phyloP scores from a whole-genome alignment of 257 asterid genomes.

The Nicotiana undulata region DNA sequence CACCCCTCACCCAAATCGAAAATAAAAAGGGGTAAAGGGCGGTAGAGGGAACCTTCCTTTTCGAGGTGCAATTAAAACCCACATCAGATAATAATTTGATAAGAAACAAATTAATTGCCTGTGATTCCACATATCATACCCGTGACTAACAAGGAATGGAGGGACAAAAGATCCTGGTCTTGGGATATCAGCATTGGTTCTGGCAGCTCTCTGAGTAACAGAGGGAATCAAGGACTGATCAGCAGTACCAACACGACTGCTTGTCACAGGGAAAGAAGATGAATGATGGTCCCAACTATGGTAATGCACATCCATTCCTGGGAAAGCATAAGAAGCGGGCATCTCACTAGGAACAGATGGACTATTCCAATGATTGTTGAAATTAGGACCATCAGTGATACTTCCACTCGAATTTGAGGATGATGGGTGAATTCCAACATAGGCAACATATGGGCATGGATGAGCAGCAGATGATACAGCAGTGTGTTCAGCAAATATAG shows the following conservation, averaged over 20 bases:
- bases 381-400: slow-evolving; percentile 61
- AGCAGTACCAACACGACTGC: slow-evolving; percentile 49
- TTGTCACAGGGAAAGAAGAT: slow-evolving; percentile 39
- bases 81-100: neutral
- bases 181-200: slow-evolving; percentile 56
- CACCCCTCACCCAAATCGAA: neutral
- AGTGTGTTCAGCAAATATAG: slow-evolving; percentile 59
- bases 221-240: slow-evolving; percentile 53
- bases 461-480: slow-evolving; percentile 61
- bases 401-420: slow-evolving; percentile 59
- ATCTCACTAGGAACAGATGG: slow-evolving; percentile 57
- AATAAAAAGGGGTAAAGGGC: neutral
- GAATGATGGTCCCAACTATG: slow-evolving; percentile 67
- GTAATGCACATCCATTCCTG: slow-evolving; percentile 54
- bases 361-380: slow-evolving; percentile 63
- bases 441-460: slow-evolving; percentile 82
- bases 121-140: slow-evolving; percentile 34
- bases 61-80: neutral
- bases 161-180: slow-evolving; percentile 64
- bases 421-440: slow-evolving; percentile 69
- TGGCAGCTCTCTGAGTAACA: slow-evolving; percentile 47
- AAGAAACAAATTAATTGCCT: neutral
- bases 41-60: neutral
- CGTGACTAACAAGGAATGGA: slow-evolving; percentile 61
- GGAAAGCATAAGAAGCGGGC: slow-evolving; percentile 56